A percentile compares a stretch with the other conserved stretches of the same genome.
These are phyloP conservation scores for Salvia miltiorrhiza DNA, from an alignment of 257 asterid species.

Conservation along the genomic window DNA sequence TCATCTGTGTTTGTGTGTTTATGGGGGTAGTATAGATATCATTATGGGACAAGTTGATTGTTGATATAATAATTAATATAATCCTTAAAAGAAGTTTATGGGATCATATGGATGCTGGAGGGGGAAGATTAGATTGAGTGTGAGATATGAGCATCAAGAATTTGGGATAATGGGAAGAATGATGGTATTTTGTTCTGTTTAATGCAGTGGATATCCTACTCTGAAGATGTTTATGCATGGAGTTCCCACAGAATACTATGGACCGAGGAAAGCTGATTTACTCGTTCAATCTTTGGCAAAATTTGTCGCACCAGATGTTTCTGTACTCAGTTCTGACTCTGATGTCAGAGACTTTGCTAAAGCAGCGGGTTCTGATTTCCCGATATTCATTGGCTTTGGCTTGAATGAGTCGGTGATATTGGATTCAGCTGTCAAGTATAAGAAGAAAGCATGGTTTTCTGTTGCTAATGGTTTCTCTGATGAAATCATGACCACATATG, in stretches of 20 bases:
- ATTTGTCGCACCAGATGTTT: constrained; percentile 77
- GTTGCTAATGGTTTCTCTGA: constrained; percentile 71
- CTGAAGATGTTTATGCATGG: constrained; percentile 84
- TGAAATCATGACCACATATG: constrained; percentile 49
- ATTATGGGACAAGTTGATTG: too few species aligned
- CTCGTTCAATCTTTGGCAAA: constrained; percentile 61
- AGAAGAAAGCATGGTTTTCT: constrained; percentile 92
- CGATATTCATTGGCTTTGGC: constrained; percentile 92
- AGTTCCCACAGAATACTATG: constrained; percentile 75
- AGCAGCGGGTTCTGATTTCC: constrained; percentile 69
- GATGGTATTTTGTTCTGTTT: constrained; percentile 23
- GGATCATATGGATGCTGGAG: too few species aligned
- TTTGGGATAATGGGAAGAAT: neutral
- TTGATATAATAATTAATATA: too few species aligned
- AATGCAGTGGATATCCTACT: constrained; percentile 87
- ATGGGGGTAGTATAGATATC: too few species aligned
- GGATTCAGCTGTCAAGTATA: constrained; percentile 63
- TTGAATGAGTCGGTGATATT: constrained; percentile 51
- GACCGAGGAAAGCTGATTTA: constrained; percentile 77
- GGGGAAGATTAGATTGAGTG: neutral
- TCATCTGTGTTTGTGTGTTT: neutral
- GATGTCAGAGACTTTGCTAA: constrained; percentile 59
- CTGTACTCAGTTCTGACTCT: constrained; percentile 61
- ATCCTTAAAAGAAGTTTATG: too few species aligned
- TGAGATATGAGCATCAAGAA: neutral